These are phyloP conservation scores for Knoxia roxburghii DNA, from an alignment of 257 asterid species.

Conservation along the genomic window DNA sequence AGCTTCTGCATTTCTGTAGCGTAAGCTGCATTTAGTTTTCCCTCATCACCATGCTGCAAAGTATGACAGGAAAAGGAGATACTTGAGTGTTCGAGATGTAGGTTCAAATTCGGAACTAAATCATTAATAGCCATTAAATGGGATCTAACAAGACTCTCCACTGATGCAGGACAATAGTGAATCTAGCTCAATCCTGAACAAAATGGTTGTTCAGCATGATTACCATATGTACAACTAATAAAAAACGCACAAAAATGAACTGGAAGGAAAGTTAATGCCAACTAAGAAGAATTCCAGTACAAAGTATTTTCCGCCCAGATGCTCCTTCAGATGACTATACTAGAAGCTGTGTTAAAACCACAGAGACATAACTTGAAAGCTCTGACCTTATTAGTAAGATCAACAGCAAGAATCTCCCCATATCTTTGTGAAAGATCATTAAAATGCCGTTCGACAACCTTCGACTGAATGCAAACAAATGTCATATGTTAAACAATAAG, in stretches of 20 bases:
- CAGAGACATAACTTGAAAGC: background rate
- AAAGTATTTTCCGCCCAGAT: background rate
- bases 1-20: constrained; percentile 74
- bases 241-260: background rate
- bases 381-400: constrained; percentile 82
- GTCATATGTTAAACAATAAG: too few species aligned
- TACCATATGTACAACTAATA: background rate
- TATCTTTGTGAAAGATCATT: constrained; percentile 84
- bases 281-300: background rate
- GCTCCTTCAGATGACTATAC: background rate
- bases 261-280: background rate
- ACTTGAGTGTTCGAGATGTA: constrained; percentile 4
- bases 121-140: background rate
- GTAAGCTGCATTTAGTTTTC: constrained; percentile 57
- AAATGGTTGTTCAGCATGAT: background rate
- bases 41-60: constrained; percentile 93
- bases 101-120: constrained; percentile 3
- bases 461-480: constrained; percentile 48
- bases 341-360: background rate
- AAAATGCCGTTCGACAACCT: constrained; percentile 86
- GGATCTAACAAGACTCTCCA: background rate
- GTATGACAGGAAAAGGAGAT: constrained; percentile 13
- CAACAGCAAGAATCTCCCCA: constrained; percentile 76
- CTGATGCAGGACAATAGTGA: background rate
- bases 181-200: background rate